Evolutionary conservation across 768 basidiomycete genomes (phyloP), one percentile per base, ranked within the genome.

Genomic region (Leccinum uliginosum): DNA sequence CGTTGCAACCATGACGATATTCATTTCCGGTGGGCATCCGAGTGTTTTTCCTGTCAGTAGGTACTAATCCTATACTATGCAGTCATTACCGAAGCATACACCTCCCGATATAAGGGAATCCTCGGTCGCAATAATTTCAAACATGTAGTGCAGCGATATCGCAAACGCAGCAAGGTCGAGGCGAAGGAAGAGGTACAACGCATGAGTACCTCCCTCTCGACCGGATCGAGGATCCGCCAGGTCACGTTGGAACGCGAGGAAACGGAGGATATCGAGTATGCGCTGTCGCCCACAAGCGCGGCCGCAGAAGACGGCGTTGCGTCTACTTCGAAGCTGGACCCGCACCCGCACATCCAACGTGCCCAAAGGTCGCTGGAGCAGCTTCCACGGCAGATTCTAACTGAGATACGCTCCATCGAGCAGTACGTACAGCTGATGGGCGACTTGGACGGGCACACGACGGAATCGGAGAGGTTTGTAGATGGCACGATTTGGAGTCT

Each of bases 1-100:
- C 15, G 85, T 91, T 14, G 87, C 78, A 1, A 83, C 87, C 1
- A 82, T 91, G 83, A 89, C 90, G 0, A 82, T 88, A 26, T 74
- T 91, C 14, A 78, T 91, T 57, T 86, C 89, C 7, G 80, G 88
- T 87, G 44, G 8, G 80, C 8, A 17, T 50, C n/a, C 21, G 3
- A 51, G 47, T 14, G 8, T 46, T 19, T 17, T 3, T 49, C 4
- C 17, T 32, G 12, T 9, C 19, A 17, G 3, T 21, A 11, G 4
- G 14, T 17, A 8, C 24, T 62, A 32, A 65, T 11, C 10, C 27
- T 9, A n/a, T n/a, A n/a, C 1, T 19, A 23, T 5, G 1, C 63
- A 85, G 86, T 89, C 50, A 62, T 88, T 27, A 78, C 84, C 19
- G 89, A 91, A 60, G 83, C 81, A 2, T 86, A 83, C 58, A 83